A percentile compares a stretch with the other conserved stretches of the same genome.
Evolutionary conservation across 345 rosid species (phyloP).

Genomic region (Eucalyptus tenuipes): DNA sequence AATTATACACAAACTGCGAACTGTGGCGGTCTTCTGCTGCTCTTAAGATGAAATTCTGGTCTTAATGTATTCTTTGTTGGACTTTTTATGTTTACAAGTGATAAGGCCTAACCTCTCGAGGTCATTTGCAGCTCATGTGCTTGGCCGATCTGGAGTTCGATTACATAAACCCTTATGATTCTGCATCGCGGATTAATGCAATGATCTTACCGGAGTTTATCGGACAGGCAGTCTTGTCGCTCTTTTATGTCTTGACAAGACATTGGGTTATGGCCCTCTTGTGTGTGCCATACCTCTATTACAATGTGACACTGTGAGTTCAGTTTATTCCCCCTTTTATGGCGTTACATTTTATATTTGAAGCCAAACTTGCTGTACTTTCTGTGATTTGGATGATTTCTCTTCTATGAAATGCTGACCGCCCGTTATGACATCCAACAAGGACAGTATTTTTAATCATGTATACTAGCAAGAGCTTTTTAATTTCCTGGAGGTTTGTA

Average conservation of each 20-base stretch:
- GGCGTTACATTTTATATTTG: neutral
- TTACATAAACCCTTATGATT: slow-evolving; percentile 70
- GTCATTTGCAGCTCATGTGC: slow-evolving; percentile 53
- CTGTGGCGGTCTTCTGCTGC: neutral
- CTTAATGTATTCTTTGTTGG: neutral
- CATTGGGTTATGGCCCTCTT: slow-evolving; percentile 62
- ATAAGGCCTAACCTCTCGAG: neutral
- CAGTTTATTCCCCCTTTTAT: neutral
- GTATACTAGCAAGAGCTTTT: neutral
- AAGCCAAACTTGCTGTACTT: neutral
- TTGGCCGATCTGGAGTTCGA: slow-evolving; percentile 74
- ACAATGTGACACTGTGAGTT: slow-evolving; percentile 58
- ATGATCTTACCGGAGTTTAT: slow-evolving; percentile 51
- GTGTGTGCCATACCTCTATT: slow-evolving; percentile 49
- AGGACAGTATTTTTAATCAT: neutral
- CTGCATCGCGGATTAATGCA: slow-evolving; percentile 49
- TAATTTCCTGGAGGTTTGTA: neutral
- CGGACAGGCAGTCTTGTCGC: slow-evolving; percentile 33
- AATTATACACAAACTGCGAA: neutral
- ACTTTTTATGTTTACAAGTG: neutral
- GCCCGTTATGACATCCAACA: neutral
- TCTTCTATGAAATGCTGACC: neutral
- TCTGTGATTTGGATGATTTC: neutral
- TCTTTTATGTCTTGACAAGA: slow-evolving; percentile 42
- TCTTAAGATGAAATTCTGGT: neutral